Evolutionary conservation across 345 rosid genomes (phyloP).

Genomic region (Raphanus sativus): DNA sequence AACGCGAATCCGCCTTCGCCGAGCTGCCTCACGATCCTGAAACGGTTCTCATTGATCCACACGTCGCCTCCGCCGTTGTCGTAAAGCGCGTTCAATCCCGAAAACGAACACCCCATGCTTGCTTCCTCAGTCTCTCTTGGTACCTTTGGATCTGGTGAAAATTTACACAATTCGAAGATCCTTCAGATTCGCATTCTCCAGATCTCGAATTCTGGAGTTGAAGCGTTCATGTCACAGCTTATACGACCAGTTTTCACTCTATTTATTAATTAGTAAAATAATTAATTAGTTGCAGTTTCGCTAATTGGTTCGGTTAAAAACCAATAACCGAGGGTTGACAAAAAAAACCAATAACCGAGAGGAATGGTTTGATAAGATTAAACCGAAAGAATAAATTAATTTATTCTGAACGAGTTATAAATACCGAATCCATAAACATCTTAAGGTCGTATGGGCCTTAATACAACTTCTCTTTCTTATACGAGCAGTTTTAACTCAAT

Average conservation of each 20-base stretch:
- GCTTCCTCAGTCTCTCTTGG: neutral
- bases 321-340: neutral
- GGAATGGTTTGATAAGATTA: neutral
- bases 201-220: neutral
- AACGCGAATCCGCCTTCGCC: conserved; percentile 98
- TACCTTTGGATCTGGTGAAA: neutral
- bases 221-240: neutral
- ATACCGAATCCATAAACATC: neutral
- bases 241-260: neutral
- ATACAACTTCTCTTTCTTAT: too few relatives aligned
- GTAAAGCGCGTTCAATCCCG: conserved; percentile 91
- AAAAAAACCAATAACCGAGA: neutral
- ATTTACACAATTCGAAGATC: neutral
- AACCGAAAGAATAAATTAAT: neutral
- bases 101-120: conserved; percentile 69
- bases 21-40: conserved; percentile 82
- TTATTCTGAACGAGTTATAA: neutral
- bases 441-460: neutral
- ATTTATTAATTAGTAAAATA: neutral
- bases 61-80: conserved; percentile 92
- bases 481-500: too few relatives aligned
- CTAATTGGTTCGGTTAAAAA: neutral
- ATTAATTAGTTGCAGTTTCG: neutral
- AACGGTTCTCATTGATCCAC: conserved; percentile 97
- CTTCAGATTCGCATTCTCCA: neutral